Conservation (phyloP, 2,329 filamentous ascomycete species). For the Cyphellophora europaea region DNA sequence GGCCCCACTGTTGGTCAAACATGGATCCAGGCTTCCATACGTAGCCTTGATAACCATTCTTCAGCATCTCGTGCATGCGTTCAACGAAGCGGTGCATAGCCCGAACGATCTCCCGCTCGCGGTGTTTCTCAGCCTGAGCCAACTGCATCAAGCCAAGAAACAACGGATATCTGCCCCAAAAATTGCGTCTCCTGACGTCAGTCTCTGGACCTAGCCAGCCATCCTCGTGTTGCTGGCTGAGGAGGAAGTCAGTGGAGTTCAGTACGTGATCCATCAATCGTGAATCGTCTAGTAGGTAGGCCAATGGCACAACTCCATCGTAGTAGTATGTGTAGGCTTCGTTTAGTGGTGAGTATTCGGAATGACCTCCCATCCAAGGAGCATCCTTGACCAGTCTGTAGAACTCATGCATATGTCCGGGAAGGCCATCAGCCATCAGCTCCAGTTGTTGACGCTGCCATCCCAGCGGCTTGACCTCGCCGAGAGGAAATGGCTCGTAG, state of each 20-base stretch:
- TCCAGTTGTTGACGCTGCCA: constrained; percentile 44
- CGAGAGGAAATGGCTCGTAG: constrained; percentile 36
- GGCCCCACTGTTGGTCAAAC: constrained; percentile 33
- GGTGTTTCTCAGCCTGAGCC: constrained; percentile 43
- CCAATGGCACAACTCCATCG: constrained; percentile 48
- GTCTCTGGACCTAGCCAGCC: constrained; percentile 51
- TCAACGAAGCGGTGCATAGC: constrained; percentile 42
- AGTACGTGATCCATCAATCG: constrained; percentile 42
- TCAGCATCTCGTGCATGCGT: constrained; percentile 46
- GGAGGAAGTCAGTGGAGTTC: constrained; percentile 35
- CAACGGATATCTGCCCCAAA: constrained; percentile 46
- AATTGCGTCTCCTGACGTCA: constrained; percentile 31
- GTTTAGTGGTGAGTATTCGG: constrained; percentile 44
- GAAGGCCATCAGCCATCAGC: constrained; percentile 41
- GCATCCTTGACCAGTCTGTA: constrained; percentile 45
- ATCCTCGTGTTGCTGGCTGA: constrained; percentile 41
- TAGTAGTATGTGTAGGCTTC: constrained; percentile 52
- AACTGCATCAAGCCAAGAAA: constrained; percentile 39
- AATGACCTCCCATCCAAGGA: constrained; percentile 41
- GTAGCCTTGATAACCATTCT: constrained; percentile 43
- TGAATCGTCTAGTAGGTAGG: constrained; percentile 40
- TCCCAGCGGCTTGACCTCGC: constrained; percentile 40
- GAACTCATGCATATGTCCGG: constrained; percentile 46
- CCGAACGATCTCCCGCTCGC: constrained; percentile 34
- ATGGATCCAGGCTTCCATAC: constrained; percentile 34